Conservation (phyloP, 2,329 filamentous ascomycete genomes). For the Colletotrichum sp. region DNA sequence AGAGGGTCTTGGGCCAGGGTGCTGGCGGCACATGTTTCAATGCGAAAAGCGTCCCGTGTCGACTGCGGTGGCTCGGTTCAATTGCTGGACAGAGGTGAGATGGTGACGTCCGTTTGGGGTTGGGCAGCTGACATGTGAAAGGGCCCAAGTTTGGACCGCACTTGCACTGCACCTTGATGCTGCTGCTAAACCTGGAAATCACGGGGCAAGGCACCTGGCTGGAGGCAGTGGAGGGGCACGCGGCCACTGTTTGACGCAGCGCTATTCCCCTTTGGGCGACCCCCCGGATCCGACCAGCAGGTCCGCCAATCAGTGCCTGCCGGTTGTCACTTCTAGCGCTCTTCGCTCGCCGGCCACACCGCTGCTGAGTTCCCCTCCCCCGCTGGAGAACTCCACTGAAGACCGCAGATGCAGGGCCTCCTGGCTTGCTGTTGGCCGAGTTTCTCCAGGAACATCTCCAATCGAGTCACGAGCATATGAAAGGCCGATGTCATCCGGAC, state of each 20-base stretch:
- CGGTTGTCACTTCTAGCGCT: neutral
- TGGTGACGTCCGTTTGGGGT: conserved; percentile 19
- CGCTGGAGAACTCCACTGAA: conserved; percentile 5
- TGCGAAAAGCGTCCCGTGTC: neutral
- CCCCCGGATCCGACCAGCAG: neutral
- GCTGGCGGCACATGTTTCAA: conserved; percentile 19
- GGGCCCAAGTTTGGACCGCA: neutral
- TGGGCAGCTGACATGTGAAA: conserved; percentile 21
- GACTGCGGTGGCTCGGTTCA: conserved; percentile 18
- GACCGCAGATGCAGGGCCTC: conserved; percentile 1
- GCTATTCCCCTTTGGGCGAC: neutral
- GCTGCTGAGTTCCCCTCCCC: neutral
- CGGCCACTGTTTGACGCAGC: neutral
- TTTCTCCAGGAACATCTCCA: neutral
- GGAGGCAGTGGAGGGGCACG: conserved; percentile 8
- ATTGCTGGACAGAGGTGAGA: conserved; percentile 17
- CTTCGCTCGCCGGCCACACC: neutral
- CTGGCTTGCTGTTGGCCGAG: neutral
- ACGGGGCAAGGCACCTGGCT: neutral
- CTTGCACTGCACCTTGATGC: neutral
- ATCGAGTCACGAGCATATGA: neutral
- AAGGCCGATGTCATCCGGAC: neutral
- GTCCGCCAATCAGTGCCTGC: neutral
- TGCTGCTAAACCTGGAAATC: neutral
- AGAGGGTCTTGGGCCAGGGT: neutral